Percentiles rank a stretch among this genome's conserved stretches.
These are phyloP conservation scores for Xylaria sp. DNA, from an alignment of 2,329 filamentous ascomycete genomes.

Conservation along the genomic window DNA sequence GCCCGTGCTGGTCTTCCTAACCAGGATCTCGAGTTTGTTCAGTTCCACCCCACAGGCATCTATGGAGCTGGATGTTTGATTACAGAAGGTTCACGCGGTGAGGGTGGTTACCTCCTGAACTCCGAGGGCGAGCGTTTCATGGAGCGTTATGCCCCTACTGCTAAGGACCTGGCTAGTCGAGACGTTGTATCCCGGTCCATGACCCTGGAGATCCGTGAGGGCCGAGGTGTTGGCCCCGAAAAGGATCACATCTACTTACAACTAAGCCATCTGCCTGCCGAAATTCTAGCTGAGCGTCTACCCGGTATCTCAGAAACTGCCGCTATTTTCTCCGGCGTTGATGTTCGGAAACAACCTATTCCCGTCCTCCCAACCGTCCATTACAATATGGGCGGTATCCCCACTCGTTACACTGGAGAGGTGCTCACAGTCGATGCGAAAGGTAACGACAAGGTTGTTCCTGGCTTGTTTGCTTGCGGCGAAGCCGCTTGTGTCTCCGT, in stretches of 20 bases:
- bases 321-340: conserved; percentile 95
- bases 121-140: conserved; percentile 99
- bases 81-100: conserved; percentile 96
- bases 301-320: conserved; percentile 99
- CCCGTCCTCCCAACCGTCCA: conserved; percentile 96
- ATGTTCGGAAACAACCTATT: conserved; percentile 96
- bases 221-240: conserved; percentile 93
- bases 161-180: conserved; percentile 95
- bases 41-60: conserved; percentile 99
- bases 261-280: conserved; percentile 91
- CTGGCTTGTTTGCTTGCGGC: conserved; percentile 94
- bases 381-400: conserved; percentile 99
- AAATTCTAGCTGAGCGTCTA: conserved; percentile 94
- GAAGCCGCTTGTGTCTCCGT: conserved; percentile 98
- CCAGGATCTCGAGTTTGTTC: conserved; percentile 99
- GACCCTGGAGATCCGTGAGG: conserved; percentile 98
- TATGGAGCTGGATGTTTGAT: conserved; percentile 98
- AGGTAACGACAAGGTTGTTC: conserved; percentile 92
- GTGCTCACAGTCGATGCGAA: conserved; percentile 87
- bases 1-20: conserved; percentile 96
- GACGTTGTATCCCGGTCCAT: conserved; percentile 98
- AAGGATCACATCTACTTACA: conserved; percentile 99
- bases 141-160: conserved; percentile 97
- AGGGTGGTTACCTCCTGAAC: conserved; percentile 98
- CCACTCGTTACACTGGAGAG: conserved; percentile 96